Base-by-base conservation (phyloP, 1,284 basidiomycete species). In the Ustilago trichophora region DNA sequence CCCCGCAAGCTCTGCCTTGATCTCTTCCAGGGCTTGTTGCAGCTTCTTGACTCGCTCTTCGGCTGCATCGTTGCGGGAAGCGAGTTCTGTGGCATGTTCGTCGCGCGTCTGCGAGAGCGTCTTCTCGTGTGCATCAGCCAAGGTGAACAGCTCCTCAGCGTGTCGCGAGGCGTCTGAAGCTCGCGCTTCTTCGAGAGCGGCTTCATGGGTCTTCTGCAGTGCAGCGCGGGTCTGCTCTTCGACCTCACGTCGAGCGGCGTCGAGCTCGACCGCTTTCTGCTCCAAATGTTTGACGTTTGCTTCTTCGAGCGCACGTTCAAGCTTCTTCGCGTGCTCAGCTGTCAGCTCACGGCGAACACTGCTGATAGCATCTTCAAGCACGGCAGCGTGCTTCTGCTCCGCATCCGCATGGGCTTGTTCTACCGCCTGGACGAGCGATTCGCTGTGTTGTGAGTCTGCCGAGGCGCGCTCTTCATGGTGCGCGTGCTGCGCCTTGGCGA, bases 1-100 rank as follows among this genome's bases (percentile, higher is more conserved):
- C 18, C 49, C 31, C 7, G 51, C 55, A 13, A 70, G 56, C 37
- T 64, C 67, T 11, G 60, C 53, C 51, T 67, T 60, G 40, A 58
- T 42, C 46, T 57, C 25, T 10, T 64, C 59, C 32, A 73, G 25
- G 37, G 52, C 31, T 24, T 67, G 47, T 18, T 58, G 57, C 25
- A 63, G 48, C 38, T 57, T 45, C 48, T 73, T 58, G 32, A 63
- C 32, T 3, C 52, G 54, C 21, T 36, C 45, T 19, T 67, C 58
- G 31, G 58, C 58, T 1, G 45, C 53, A 25, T 63, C 51, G 37
- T 58, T 24, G 33, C 35, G 44, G 13, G 59, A 46, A 3, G 57
- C 32, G 18, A 68, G 50, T 37, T 68, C 47, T n/a, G 45, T 52
- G 8, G 50, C 32, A 33, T 66, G 58, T 24, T 46, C 37, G 13